A percentile compares a stretch with the other conserved stretches of the same genome.
phyloP scores from a whole-genome alignment of 1,284 basidiomycete species.

The Puccinia polysora region DNA sequence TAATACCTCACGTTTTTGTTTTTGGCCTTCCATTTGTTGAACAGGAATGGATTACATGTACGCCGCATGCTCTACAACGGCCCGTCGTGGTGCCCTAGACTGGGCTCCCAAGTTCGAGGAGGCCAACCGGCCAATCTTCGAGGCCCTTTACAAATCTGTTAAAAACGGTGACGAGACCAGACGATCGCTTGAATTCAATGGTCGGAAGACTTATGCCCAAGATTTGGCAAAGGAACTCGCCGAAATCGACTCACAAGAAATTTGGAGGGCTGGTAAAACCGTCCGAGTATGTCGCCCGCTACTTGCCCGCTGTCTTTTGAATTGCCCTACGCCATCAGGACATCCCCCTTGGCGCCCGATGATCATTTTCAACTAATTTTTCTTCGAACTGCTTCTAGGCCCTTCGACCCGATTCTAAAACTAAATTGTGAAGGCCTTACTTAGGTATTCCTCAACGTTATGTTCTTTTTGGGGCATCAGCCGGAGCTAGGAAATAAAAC shows the following conservation, averaged over 20 bases:
- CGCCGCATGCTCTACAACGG: constrained; percentile 91
- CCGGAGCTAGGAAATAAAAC: too few species aligned
- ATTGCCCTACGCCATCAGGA: too few species aligned
- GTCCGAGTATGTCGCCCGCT: constrained; percentile 50
- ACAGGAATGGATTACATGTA: constrained; percentile 97
- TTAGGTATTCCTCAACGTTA: too few species aligned
- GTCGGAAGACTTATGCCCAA: constrained; percentile 83
- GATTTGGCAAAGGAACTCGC: constrained; percentile 89
- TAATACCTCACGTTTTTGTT: constrained; percentile 33
- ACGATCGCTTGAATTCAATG: constrained; percentile 94
- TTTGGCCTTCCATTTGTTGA: not conserved
- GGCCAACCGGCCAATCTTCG: constrained; percentile 86
- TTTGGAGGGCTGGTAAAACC: constrained; percentile 83
- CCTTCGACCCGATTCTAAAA: too few species aligned
- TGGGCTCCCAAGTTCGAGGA: constrained; percentile 96
- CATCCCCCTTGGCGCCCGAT: too few species aligned
- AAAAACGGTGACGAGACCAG: constrained; percentile 92
- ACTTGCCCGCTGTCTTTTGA: too few species aligned
- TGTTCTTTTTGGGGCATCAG: too few species aligned
- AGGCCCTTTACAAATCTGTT: constrained; percentile 88
- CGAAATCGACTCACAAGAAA: constrained; percentile 94
- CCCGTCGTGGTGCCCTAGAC: constrained; percentile 80
- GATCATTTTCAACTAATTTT: too few species aligned
- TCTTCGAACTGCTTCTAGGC: too few species aligned
- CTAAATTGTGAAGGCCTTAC: too few species aligned